phyloP scores from a whole-genome alignment of 2,329 filamentous ascomycete species.

The Lasiodiplodia gonubiensis region DNA sequence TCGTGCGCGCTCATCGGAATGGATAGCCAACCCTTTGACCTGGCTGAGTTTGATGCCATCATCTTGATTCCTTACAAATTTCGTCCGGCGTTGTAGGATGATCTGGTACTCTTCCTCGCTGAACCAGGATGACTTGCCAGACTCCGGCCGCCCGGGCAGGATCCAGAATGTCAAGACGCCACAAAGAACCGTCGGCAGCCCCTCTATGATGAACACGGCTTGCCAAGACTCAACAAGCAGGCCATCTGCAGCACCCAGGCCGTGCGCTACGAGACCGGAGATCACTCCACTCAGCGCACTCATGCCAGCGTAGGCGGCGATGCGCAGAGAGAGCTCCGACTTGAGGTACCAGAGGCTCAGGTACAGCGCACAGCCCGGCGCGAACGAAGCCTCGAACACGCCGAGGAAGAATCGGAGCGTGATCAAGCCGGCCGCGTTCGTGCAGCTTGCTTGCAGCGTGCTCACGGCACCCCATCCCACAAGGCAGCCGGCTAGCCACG shows the following conservation, averaged over 20 bases:
- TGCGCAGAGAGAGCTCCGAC: neutral
- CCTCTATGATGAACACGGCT: neutral
- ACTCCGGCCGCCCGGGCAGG: neutral
- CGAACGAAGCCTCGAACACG: slow-evolving; percentile 4
- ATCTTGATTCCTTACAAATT: neutral
- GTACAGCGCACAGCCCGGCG: neutral
- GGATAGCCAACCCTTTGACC: neutral
- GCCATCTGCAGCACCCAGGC: neutral
- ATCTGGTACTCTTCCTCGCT: neutral
- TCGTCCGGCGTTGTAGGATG: neutral
- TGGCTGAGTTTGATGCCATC: neutral
- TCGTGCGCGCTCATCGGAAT: neutral
- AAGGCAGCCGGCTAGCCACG: neutral
- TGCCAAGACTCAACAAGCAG: neutral
- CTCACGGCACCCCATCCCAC: neutral
- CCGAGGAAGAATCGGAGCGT: neutral
- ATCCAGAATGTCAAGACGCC: neutral
- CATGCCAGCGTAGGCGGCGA: slow-evolving; percentile 1
- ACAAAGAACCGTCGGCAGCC: neutral
- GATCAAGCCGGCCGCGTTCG: neutral
- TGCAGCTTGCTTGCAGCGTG: neutral
- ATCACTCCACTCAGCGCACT: neutral
- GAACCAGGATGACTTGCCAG: neutral
- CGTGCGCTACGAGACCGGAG: neutral
- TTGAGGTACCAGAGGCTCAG: neutral